Conservation (phyloP, 164 flowering plant genomes). For the Kalanchoe fedtschenkoi region DNA sequence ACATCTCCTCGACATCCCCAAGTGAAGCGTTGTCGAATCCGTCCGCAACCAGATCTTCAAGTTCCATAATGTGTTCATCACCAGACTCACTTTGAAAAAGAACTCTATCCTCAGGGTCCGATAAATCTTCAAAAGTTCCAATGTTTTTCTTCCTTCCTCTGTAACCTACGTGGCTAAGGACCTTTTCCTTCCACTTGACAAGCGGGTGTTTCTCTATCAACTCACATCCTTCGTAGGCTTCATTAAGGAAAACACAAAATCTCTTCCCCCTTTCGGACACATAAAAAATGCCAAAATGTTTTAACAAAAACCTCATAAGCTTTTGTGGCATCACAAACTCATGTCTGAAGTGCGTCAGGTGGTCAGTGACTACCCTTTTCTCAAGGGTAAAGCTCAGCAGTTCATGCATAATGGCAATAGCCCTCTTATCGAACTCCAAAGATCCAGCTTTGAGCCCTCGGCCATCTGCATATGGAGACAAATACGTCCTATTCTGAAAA, state of each 20-base stretch:
- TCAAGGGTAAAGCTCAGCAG: constrained; percentile 77
- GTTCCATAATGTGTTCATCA: constrained; percentile 11
- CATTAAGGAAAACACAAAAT: constrained; percentile 68
- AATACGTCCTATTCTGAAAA: constrained; percentile 63
- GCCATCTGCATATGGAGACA: constrained; percentile 94
- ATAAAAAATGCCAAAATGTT: constrained; percentile 86
- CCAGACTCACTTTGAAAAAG: constrained; percentile 27
- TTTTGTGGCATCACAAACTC: constrained; percentile 88
- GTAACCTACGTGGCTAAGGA: constrained; percentile 46
- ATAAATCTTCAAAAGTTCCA: constrained; percentile 36
- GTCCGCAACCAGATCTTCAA: background rate
- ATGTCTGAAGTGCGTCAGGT: constrained; percentile 67
- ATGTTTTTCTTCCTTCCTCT: constrained; percentile 50
- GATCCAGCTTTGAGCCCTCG: constrained; percentile 58
- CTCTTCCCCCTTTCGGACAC: constrained; percentile 96
- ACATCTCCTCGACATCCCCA: background rate
- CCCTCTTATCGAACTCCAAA: constrained; percentile 80
- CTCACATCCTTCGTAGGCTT: constrained; percentile 79
- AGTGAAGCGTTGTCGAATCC: background rate
- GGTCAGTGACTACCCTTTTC: constrained; percentile 80
- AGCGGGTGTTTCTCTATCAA: constrained; percentile 68
- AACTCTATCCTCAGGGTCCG: constrained; percentile 40
- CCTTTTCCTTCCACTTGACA: constrained; percentile 84
- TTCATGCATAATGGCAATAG: constrained; percentile 87
- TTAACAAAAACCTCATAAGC: constrained; percentile 77